These are phyloP conservation scores for Wickerhamomyces rabaulensis DNA, from an alignment of 805 yeast genomes.

Conservation along the genomic window DNA sequence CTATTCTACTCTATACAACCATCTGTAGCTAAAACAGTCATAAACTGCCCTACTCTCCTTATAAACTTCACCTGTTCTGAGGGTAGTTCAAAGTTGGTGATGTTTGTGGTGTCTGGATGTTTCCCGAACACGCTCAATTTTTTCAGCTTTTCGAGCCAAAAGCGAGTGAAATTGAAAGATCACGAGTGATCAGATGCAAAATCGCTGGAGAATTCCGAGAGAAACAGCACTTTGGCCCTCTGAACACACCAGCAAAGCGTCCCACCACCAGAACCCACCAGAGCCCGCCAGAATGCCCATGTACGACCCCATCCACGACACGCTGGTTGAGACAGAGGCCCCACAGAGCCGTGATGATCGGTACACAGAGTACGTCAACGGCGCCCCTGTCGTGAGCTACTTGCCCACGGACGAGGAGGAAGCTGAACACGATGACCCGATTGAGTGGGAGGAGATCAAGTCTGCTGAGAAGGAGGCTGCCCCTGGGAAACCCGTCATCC, in stretches of 20 bases:
- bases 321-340: background rate
- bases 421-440: background rate
- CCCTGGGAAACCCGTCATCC: background rate
- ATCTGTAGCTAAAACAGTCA: background rate
- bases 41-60: too few relatives aligned
- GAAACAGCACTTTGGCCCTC: background rate
- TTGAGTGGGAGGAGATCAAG: background rate
- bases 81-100: background rate
- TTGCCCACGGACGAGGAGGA: background rate
- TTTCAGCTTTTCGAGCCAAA: background rate
- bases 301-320: conserved; percentile 2
- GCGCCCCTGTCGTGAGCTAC: background rate
- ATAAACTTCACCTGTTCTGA: background rate
- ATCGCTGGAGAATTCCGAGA: too few relatives aligned
- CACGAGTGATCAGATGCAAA: background rate
- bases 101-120: background rate
- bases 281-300: background rate
- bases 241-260: background rate
- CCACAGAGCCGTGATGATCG: background rate
- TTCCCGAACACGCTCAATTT: background rate
- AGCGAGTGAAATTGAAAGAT: background rate
- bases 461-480: background rate
- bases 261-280: background rate
- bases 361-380: background rate
- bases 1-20: background rate